phyloP scores from a whole-genome alignment of 108 stramenopile genomes.

The Chaetoceros muelleri region DNA sequence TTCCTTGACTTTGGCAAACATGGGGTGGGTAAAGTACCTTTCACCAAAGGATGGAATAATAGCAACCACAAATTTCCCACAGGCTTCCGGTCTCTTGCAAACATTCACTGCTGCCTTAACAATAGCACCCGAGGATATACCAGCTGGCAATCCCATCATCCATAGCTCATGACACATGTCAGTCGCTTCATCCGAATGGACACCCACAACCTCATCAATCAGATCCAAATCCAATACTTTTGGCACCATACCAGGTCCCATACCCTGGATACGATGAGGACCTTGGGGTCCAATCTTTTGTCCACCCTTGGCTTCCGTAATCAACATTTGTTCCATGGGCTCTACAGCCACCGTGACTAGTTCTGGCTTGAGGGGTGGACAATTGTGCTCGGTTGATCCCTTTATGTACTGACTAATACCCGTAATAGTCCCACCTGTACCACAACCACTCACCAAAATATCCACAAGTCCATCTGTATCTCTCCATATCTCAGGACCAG shows the following conservation, averaged over 20 bases:
- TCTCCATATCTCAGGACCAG: constrained; percentile 77
- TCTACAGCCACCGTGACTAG: constrained; percentile 63
- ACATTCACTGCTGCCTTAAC: constrained; percentile 48
- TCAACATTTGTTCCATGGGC: constrained; percentile 43
- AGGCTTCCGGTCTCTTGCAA: constrained; percentile 36
- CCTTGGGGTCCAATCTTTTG: constrained; percentile 25
- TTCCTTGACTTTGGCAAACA: constrained; percentile 24
- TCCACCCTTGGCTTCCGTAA: constrained; percentile 34
- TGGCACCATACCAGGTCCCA: constrained; percentile 56
- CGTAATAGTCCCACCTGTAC: constrained; percentile 71
- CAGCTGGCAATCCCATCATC: constrained; percentile 51
- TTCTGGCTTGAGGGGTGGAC: constrained; percentile 30
- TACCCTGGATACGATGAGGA: constrained; percentile 70
- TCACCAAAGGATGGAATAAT: constrained; percentile 70
- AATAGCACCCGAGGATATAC: constrained; percentile 56
- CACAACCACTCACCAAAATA: constrained; percentile 55
- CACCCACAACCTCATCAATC: constrained; percentile 59
- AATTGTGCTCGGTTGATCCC: constrained; percentile 17
- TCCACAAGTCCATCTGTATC: constrained; percentile 49
- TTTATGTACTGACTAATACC: constrained; percentile 68
- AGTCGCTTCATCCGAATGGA: constrained; percentile 41
- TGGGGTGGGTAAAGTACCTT: constrained; percentile 49
- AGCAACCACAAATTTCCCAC: constrained; percentile 44
- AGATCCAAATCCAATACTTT: constrained; percentile 37
- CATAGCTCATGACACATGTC: constrained; percentile 36